A percentile compares a stretch with the other conserved stretches of the same genome.
phyloP scores from a whole-genome alignment of 2,329 filamentous ascomycete genomes.

The Fonsecaea monophora region DNA sequence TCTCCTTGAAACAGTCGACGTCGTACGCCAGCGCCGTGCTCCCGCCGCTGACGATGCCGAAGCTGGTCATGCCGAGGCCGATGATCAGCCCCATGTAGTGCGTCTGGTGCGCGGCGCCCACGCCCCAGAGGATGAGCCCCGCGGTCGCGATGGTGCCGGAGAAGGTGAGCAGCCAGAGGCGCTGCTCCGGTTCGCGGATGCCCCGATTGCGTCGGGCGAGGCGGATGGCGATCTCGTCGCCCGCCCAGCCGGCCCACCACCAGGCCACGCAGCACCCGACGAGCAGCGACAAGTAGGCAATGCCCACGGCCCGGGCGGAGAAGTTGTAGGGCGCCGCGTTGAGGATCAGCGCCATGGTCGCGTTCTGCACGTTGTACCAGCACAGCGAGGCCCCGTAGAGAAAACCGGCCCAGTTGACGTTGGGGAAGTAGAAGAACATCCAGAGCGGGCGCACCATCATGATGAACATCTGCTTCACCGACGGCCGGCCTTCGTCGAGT shows the following conservation, averaged over 20 bases:
- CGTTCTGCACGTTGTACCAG: slow-evolving; percentile 46
- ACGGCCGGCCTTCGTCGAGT: slow-evolving; percentile 14
- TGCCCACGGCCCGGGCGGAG: slow-evolving; percentile 41
- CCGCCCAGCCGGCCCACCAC: slow-evolving; percentile 37
- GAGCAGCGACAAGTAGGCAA: slow-evolving; percentile 41
- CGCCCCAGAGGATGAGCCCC: slow-evolving; percentile 59
- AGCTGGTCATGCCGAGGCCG: slow-evolving; percentile 43
- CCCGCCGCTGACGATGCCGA: slow-evolving; percentile 49
- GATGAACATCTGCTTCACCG: slow-evolving; percentile 22
- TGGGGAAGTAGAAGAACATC: slow-evolving; percentile 44
- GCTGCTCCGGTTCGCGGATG: slow-evolving; percentile 42
- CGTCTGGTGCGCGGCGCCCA: slow-evolving; percentile 57
- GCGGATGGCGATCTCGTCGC: slow-evolving; percentile 38
- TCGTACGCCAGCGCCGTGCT: slow-evolving; percentile 56
- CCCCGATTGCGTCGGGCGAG: slow-evolving; percentile 38
- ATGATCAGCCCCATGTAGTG: slow-evolving; percentile 59
- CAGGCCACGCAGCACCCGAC: slow-evolving; percentile 37
- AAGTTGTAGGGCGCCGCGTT: slow-evolving; percentile 43
- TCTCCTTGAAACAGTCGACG: slow-evolving; percentile 58
- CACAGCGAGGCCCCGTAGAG: slow-evolving; percentile 47
- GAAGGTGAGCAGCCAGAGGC: slow-evolving; percentile 39
- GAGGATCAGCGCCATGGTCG: slow-evolving; percentile 43
- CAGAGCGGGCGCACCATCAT: slow-evolving; percentile 37
- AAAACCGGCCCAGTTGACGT: slow-evolving; percentile 51
- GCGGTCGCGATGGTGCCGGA: slow-evolving; percentile 54